Conservation (phyloP, 768 basidiomycete genomes). For the Tylopilus balloui region DNA sequence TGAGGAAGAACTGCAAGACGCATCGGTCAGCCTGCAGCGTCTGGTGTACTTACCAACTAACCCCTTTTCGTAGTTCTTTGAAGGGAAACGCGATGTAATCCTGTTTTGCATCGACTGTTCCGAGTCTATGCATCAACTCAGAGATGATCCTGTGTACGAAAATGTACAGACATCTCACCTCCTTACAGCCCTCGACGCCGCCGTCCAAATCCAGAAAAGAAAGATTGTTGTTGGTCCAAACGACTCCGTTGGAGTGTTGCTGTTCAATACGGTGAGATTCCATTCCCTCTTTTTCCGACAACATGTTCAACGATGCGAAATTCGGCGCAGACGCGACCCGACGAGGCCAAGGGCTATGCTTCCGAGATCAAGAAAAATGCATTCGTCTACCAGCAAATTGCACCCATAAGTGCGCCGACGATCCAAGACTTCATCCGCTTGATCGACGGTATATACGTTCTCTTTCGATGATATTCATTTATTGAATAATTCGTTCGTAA, state of each 20-base stretch:
- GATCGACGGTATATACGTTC: slow-evolving; percentile 57
- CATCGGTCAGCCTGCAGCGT: slow-evolving; percentile 42
- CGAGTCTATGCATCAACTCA: slow-evolving; percentile 75
- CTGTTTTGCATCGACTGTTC: slow-evolving; percentile 97
- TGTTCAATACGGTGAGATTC: slow-evolving; percentile 84
- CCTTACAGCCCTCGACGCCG: slow-evolving; percentile 74
- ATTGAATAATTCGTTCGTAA: slow-evolving; percentile 28
- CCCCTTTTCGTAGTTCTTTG: slow-evolving; percentile 47
- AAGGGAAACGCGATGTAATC: slow-evolving; percentile 79
- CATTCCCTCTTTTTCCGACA: not conserved
- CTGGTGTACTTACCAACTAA: not conserved
- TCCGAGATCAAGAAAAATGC: slow-evolving; percentile 67
- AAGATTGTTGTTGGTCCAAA: slow-evolving; percentile 87
- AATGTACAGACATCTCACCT: slow-evolving; percentile 70
- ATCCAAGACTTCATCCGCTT: slow-evolving; percentile 76
- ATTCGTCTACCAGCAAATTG: slow-evolving; percentile 71
- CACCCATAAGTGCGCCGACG: slow-evolving; percentile 71
- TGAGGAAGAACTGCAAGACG: slow-evolving; percentile 75
- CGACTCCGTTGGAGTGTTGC: slow-evolving; percentile 83
- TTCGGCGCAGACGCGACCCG: slow-evolving; percentile 20
- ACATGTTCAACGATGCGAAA: not conserved
- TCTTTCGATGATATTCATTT: not conserved
- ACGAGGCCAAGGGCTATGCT: slow-evolving; percentile 35
- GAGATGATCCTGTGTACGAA: slow-evolving; percentile 62
- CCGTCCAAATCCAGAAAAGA: slow-evolving; percentile 81